phyloP scores from a whole-genome alignment of 495 filamentous ascomycete species.

The Cercophora samala region DNA sequence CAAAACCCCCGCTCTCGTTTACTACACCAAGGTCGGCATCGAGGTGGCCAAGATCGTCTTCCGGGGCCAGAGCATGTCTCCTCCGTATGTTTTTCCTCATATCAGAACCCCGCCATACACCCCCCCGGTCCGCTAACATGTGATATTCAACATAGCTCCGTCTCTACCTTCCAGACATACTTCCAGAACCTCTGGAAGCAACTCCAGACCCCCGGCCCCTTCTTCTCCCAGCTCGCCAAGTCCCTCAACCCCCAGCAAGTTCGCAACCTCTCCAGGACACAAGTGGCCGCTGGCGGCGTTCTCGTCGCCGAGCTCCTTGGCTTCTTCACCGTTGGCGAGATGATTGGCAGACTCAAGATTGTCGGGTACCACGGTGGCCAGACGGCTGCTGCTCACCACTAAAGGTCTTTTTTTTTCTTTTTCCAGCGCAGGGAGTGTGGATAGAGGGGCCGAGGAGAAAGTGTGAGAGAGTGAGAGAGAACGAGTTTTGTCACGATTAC shows the following conservation, averaged over 20 bases:
- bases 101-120: neutral
- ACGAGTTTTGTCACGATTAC: neutral
- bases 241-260: constrained; percentile 56
- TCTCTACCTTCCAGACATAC: constrained; percentile 82
- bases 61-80: constrained; percentile 83
- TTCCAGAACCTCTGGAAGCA: constrained; percentile 69
- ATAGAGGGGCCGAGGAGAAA: neutral
- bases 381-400: constrained; percentile 60
- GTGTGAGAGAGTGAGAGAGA: too few species aligned
- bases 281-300: constrained; percentile 69
- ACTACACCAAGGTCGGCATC: constrained; percentile 84
- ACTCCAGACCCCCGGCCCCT: constrained; percentile 59
- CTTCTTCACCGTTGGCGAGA: constrained; percentile 97
- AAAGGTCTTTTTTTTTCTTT: constrained; percentile 16
- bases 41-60: constrained; percentile 87
- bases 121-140: constrained; percentile 5
- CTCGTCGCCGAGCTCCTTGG: constrained; percentile 82
- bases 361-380: constrained; percentile 79
- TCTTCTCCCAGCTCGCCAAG: constrained; percentile 40
- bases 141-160: constrained; percentile 48
- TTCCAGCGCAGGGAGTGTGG: neutral
- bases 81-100: constrained; percentile 67
- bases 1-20: constrained; percentile 77
- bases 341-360: constrained; percentile 90
- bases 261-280: constrained; percentile 64